A percentile compares a stretch with the other conserved stretches of the same genome.
Evolutionary conservation across 805 yeast species (phyloP).

Genomic region (Ogataea paraovalis): DNA sequence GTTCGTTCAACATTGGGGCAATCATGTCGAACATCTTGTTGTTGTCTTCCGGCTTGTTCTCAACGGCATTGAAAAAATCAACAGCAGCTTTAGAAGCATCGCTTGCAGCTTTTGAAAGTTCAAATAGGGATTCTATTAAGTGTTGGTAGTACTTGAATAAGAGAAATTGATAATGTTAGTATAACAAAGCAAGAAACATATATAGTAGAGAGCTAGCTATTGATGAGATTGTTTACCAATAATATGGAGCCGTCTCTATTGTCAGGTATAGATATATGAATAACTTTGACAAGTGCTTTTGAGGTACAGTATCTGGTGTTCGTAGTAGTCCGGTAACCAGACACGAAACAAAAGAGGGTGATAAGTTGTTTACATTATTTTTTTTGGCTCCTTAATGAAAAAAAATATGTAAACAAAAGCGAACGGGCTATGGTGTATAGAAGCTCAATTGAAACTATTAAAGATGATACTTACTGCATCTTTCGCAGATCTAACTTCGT

Average conservation of each 20-base stretch:
- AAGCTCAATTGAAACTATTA: neutral
- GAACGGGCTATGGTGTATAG: neutral
- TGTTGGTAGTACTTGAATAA: conserved; percentile 15
- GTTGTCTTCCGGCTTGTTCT: conserved; percentile 38
- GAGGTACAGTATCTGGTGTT: neutral
- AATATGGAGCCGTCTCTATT: neutral
- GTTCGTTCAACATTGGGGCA: conserved; percentile 34
- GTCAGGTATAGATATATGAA: neutral
- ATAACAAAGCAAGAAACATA: no score
- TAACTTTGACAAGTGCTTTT: neutral
- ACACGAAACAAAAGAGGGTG: conserved; percentile 1
- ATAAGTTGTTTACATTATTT: conserved; percentile 1
- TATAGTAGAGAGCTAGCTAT: no score
- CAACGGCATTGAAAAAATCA: conserved; percentile 62
- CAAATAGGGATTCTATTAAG: conserved; percentile 77
- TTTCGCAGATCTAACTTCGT: conserved; percentile 28
- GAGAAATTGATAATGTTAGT: conserved; percentile 14
- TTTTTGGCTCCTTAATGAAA: neutral
- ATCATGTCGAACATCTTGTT: conserved; percentile 21
- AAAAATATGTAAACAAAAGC: neutral
- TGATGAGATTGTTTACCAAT: neutral
- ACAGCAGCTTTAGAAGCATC: conserved; percentile 80
- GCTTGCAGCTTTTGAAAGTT: conserved; percentile 80
- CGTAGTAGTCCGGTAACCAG: neutral
- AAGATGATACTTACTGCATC: conserved; percentile 24